Conservation (phyloP, 768 basidiomycete genomes). For the Trametes coccinea region DNA sequence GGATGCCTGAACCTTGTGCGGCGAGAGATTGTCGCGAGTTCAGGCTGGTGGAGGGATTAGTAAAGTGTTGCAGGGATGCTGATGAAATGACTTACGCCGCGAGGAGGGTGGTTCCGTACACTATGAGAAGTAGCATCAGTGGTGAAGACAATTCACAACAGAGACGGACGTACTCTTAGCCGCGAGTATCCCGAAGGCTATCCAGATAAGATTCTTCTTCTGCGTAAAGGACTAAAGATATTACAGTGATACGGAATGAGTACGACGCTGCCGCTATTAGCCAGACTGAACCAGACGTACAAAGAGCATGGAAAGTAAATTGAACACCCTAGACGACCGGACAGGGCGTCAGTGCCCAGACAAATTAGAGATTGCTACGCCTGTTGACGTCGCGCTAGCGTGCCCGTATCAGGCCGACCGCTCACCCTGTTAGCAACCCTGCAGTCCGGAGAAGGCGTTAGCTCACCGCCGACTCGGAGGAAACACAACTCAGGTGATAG, state of each 20-base stretch:
- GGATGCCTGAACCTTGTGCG: neutral
- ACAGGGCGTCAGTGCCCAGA: neutral
- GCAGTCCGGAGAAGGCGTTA: too few species aligned
- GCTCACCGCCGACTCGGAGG: too few species aligned
- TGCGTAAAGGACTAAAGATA: neutral
- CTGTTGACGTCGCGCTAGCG: too few species aligned
- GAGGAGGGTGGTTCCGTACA: constrained; percentile 2
- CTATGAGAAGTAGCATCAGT: neutral
- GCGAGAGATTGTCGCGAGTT: neutral
- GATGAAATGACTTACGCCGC: neutral
- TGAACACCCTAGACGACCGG: neutral
- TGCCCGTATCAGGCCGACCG: too few species aligned
- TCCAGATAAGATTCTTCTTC: neutral
- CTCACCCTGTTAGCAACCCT: constrained; percentile 1
- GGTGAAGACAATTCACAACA: too few species aligned
- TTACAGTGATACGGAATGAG: neutral
- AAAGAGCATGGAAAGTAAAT: neutral
- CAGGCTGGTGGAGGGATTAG: neutral
- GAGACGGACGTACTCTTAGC: neutral
- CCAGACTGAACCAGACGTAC: neutral
- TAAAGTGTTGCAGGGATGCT: too few species aligned
- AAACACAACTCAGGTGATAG: too few species aligned
- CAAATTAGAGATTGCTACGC: too few species aligned
- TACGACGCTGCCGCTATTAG: too few species aligned
- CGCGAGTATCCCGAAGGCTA: neutral